A percentile compares a stretch with the other conserved stretches of the same genome.
phyloP scores from a whole-genome alignment of 2,329 filamentous ascomycete genomes.

The Beauveria australis region DNA sequence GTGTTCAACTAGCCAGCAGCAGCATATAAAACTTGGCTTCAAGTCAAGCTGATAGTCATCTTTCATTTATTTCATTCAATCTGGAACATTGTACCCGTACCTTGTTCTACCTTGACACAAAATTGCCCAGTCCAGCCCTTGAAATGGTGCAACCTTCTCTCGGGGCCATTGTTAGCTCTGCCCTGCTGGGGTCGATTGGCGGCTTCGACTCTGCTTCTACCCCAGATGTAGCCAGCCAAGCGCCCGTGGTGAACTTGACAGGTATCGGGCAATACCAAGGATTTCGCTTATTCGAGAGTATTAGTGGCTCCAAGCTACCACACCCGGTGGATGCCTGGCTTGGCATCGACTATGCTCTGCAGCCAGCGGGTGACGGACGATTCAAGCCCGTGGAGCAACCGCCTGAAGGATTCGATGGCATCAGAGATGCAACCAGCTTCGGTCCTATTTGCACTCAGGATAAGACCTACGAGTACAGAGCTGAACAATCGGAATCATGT shows the following conservation, averaged over 20 bases:
- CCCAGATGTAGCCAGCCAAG: background rate
- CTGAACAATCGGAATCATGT: slow-evolving; percentile 26
- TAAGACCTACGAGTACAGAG: slow-evolving; percentile 12
- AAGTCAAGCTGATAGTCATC: background rate
- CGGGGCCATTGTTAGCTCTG: slow-evolving; percentile 2
- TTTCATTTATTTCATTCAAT: background rate
- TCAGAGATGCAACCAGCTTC: slow-evolving; percentile 28
- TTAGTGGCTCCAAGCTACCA: slow-evolving; percentile 24
- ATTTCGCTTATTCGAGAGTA: slow-evolving; percentile 16
- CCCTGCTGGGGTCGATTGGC: background rate
- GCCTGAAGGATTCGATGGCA: slow-evolving; percentile 32
- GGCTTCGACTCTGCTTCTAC: background rate
- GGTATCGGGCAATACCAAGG: background rate
- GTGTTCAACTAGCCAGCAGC: background rate
- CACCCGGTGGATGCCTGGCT: slow-evolving; percentile 37
- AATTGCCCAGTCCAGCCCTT: background rate
- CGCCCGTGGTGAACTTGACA: background rate
- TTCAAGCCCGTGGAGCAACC: slow-evolving; percentile 30
- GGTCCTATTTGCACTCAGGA: slow-evolving; percentile 37
- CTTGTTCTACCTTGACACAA: background rate
- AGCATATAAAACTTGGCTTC: background rate
- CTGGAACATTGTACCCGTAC: no score
- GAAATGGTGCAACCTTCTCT: background rate
- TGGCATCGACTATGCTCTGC: slow-evolving; percentile 36
- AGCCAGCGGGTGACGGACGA: slow-evolving; percentile 31